phyloP scores from a whole-genome alignment of 2,329 filamentous ascomycete species.

The Gnomoniopsis sp. region DNA sequence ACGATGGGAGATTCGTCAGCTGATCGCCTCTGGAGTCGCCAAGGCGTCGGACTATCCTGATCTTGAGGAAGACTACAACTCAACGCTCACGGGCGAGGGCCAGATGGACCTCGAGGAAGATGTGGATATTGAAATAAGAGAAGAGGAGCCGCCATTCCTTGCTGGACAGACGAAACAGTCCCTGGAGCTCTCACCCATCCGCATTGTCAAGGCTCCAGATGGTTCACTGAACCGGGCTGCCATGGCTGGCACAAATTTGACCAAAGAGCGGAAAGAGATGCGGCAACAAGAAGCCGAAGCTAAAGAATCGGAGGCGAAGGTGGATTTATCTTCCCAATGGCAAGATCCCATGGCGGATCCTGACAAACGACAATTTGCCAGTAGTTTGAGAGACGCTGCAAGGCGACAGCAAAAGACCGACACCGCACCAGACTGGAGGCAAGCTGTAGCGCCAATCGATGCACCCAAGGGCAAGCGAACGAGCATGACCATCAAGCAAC shows the following conservation, averaged over 20 bases:
- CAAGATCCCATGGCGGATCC: slow-evolving; percentile 92
- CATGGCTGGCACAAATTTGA: slow-evolving; percentile 84
- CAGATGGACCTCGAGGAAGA: slow-evolving; percentile 93
- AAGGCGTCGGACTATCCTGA: slow-evolving; percentile 94
- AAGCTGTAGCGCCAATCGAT: slow-evolving; percentile 73
- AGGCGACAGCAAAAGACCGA: slow-evolving; percentile 58
- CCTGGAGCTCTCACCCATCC: slow-evolving; percentile 88
- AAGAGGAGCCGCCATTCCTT: slow-evolving; percentile 95
- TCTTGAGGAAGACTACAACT: slow-evolving; percentile 89
- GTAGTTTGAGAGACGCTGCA: slow-evolving; percentile 71
- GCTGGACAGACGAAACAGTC: slow-evolving; percentile 96
- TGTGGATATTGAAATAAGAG: slow-evolving; percentile 92
- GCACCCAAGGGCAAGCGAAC: slow-evolving; percentile 83
- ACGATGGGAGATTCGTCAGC: slow-evolving; percentile 93
- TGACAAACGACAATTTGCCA: slow-evolving; percentile 83
- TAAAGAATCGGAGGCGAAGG: slow-evolving; percentile 72
- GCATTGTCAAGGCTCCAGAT: slow-evolving; percentile 95
- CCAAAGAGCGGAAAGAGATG: slow-evolving; percentile 86
- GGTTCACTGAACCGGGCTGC: slow-evolving; percentile 97
- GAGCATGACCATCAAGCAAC: slow-evolving; percentile 89
- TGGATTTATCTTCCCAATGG: slow-evolving; percentile 89
- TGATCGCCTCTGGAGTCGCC: slow-evolving; percentile 91
- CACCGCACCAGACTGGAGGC: slow-evolving; percentile 88
- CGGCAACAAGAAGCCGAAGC: slow-evolving; percentile 83
- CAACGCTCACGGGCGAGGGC: slow-evolving; percentile 79